Evolutionary conservation across 2,329 filamentous ascomycete genomes (phyloP).

Genomic region (Graphiopsis chlorocephala): DNA sequence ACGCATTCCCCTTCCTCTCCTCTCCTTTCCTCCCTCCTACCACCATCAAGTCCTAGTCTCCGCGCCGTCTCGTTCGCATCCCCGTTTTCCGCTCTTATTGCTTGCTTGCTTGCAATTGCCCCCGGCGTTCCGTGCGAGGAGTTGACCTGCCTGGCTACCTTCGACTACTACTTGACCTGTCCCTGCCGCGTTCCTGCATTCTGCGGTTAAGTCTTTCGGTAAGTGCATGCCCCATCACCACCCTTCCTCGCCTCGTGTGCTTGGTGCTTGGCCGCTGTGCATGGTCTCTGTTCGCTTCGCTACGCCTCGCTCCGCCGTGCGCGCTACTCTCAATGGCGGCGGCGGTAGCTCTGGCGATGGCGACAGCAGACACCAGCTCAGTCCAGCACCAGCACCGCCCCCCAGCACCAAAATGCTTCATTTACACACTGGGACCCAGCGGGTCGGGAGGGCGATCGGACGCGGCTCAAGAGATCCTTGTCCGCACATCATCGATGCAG

Average conservation of each 20-base stretch:
- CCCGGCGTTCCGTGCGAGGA: slow-evolving; percentile 8
- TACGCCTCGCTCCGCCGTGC: neutral
- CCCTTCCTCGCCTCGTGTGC: slow-evolving; percentile 6
- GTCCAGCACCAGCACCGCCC: slow-evolving; percentile 4
- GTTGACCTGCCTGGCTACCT: neutral
- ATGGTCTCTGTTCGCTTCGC: neutral
- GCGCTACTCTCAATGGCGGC: neutral
- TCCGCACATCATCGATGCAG: slow-evolving; percentile 11
- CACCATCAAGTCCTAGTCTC: neutral
- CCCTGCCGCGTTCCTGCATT: slow-evolving; percentile 16
- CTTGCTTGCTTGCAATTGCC: slow-evolving; percentile 16
- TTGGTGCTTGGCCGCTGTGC: slow-evolving; percentile 4
- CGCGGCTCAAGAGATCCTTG: slow-evolving; percentile 14
- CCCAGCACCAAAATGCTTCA: slow-evolving; percentile 12
- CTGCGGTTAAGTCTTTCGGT: slow-evolving; percentile 13
- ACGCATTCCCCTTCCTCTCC: neutral
- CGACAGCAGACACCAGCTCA: neutral
- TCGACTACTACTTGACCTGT: slow-evolving; percentile 1
- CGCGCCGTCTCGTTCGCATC: slow-evolving; percentile 10
- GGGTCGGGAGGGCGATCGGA: slow-evolving; percentile 13
- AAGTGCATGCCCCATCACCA: neutral
- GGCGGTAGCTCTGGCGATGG: neutral
- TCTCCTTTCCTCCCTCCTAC: neutral
- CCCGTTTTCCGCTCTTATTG: slow-evolving; percentile 12
- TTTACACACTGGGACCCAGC: slow-evolving; percentile 11